Evolutionary conservation across 768 basidiomycete genomes (phyloP), one percentile per base, ranked within the genome.

Genomic region (Favolaschia claudopus): DNA sequence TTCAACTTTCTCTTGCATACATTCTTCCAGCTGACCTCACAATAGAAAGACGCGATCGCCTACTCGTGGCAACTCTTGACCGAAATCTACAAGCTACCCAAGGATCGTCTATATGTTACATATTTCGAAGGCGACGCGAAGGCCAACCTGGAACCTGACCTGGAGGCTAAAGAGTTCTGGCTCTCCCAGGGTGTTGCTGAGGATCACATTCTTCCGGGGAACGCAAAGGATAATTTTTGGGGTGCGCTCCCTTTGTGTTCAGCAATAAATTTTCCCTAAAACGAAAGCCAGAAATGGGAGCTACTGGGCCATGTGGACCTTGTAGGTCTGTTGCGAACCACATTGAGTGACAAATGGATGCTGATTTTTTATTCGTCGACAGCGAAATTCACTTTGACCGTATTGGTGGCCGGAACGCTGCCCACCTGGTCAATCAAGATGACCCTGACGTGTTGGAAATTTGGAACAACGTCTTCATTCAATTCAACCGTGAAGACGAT

Each of bases 391-490:
- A 99, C 75, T 96, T 85, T 70, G 97, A 99, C 74, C 91, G 95
- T 38, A 93, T 99, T 62, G 97, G 97, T n/a, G 93, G 91, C n/a
- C 86, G 97, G 46, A 94, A 98, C 70, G 96, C 95, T 48, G 86
- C 95, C 7, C 82, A 89, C 67, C 87, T 97, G 43, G 97, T 99
- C 65, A 99, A 99, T 73, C 83, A 89, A 66, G 97, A 99, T 72
- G 97, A 99, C 70, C 95, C 97, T 2, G 89, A 96, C 62, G 97
- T 99, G 8, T 84, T 99, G 56, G 95, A 96, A 75, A 96, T 99
- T 65, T 99, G 97, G 97, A 99, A 99, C 80, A 98, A 97, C 72
- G 97, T 99, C 55, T 99, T 98, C 73, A 99, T 99, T 70, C 96
- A 98, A 69, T 99, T 92, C 80, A 99, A 99, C 72, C 92, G 97